These are phyloP conservation scores for Colletotrichum spaethianum DNA, from an alignment of 2,329 filamentous ascomycete genomes.

Conservation along the genomic window DNA sequence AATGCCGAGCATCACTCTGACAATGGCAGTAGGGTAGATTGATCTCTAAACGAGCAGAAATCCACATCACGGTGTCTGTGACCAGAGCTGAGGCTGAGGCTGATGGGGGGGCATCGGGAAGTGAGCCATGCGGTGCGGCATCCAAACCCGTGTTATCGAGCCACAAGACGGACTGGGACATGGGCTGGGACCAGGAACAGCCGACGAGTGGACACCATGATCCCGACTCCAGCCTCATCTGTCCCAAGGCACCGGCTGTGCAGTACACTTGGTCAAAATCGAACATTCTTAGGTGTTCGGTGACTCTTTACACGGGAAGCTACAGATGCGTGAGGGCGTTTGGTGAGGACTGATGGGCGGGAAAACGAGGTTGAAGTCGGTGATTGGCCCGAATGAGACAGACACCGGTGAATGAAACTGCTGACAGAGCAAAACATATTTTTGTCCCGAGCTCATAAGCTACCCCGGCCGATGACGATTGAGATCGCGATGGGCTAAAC, in stretches of 20 bases:
- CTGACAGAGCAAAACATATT: slow-evolving; percentile 39
- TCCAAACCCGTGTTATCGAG: not conserved
- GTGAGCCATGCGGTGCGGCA: not conserved
- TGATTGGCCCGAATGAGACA: slow-evolving; percentile 26
- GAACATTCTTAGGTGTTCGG: not conserved
- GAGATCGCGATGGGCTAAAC: slow-evolving; percentile 12
- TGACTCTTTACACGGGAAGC: not conserved
- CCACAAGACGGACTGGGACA: not conserved
- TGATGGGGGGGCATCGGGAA: slow-evolving; percentile 29
- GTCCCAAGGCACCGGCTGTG: slow-evolving; percentile 21
- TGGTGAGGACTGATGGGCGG: slow-evolving; percentile 7
- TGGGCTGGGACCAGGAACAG: slow-evolving; percentile 1
- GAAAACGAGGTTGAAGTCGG: not conserved
- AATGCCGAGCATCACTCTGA: not conserved
- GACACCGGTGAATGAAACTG: slow-evolving; percentile 6
- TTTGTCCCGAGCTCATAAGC: slow-evolving; percentile 23
- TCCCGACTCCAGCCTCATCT: not conserved
- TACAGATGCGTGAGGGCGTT: not conserved
- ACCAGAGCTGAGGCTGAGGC: slow-evolving; percentile 35
- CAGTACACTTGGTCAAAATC: not conserved
- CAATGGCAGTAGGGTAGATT: not conserved
- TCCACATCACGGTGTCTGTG: slow-evolving; percentile 3
- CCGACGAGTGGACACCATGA: slow-evolving; percentile 1
- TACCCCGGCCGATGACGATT: slow-evolving; percentile 25
- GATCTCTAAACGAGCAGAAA: not conserved